Base-by-base conservation (phyloP, 2,329 filamentous ascomycete genomes). In the Colletotrichum musicola region DNA sequence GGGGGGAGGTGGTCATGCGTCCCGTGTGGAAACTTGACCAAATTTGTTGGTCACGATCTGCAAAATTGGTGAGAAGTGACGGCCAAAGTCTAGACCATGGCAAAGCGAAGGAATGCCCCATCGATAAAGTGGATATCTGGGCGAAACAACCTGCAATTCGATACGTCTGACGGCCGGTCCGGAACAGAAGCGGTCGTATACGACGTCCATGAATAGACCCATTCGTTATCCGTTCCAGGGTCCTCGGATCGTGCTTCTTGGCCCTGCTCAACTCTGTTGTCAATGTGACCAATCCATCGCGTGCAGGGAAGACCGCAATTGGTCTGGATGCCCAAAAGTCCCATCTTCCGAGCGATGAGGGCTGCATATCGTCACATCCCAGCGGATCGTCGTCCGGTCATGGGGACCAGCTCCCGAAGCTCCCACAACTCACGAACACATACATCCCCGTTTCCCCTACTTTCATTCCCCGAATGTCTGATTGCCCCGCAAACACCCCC, bases 401-500 rank as follows among this genome's bases (percentile, higher is more conserved):
- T 42, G 40, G 40, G 40, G 40, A 13, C 7, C 30, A 35, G 30
- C 30, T 35, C 30, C 30, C 30, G 30, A 9, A 35, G 30, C 30
- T 35, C 30, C 30, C 30, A 35, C 30, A 35, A 44, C 18, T n/a
- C n/a, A 20, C 47, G 44, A 47, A 61, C 58, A 22, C 53, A 49
- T 20, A 22, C 46, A 35, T 9, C 20, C 20, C 46, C 46, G 20
- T 20, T 49, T 38, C 47, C 30, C 58, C 56, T 27, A 18, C 55
- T 59, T 50, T 27, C 30, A 35, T 35, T 13, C 14, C 18, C 56
- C 25, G 49, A 59, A 53, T 12, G 18, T 20, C 18, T 61, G 18
- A 18, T 9, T 61, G 58, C 58, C 58, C 58, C 58, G 58, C 47
- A 61, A 61, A 12, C 44, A 16, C 46, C 58, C 58, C 58, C 58